Conservation (phyloP, 2,329 filamentous ascomycete species). For the Colletotrichum somersetense region DNA sequence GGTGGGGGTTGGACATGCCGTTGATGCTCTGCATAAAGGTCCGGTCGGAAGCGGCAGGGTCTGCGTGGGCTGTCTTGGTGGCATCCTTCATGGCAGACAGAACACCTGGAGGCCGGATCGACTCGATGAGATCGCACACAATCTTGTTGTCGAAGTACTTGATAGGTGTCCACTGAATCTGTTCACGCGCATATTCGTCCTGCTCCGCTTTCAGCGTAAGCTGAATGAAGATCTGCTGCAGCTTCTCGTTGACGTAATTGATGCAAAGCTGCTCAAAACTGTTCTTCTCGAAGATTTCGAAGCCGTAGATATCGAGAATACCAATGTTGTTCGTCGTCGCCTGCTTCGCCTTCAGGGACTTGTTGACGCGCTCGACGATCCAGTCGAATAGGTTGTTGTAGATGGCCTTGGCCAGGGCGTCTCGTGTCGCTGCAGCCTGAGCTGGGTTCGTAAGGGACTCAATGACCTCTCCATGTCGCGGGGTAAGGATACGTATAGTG, state of each 20-base stretch:
- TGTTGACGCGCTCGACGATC: conserved; percentile 94
- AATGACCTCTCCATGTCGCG: conserved; percentile 74
- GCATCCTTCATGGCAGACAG: conserved; percentile 98
- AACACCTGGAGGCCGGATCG: conserved; percentile 88
- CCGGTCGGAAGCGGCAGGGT: conserved; percentile 92
- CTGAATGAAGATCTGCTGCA: conserved; percentile 99
- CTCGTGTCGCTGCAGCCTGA: conserved; percentile 87
- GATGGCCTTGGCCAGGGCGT: conserved; percentile 94
- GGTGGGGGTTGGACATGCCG: conserved; percentile 90
- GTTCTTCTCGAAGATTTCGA: conserved; percentile 99
- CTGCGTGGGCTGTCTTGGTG: conserved; percentile 97
- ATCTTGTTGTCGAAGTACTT: conserved; percentile 99
- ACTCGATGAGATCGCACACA: conserved; percentile 96
- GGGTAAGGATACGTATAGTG: conserved; percentile 86
- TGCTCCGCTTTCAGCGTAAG: conserved; percentile 96
- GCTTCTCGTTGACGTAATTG: conserved; percentile 99
- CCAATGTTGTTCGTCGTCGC: conserved; percentile 87
- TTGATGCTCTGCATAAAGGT: conserved; percentile 96
- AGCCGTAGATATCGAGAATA: conserved; percentile 98
- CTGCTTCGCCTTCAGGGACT: conserved; percentile 84
- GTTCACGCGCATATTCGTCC: conserved; percentile 94
- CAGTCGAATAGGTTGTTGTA: conserved; percentile 99
- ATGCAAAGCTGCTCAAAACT: conserved; percentile 99
- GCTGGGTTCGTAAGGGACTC: conserved; percentile 86
- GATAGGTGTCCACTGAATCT: conserved; percentile 99